Evolutionary conservation across 2,329 filamentous ascomycete species (phyloP), one percentile per base, ranked within the genome.

Genomic region (Fusarium sp.): DNA sequence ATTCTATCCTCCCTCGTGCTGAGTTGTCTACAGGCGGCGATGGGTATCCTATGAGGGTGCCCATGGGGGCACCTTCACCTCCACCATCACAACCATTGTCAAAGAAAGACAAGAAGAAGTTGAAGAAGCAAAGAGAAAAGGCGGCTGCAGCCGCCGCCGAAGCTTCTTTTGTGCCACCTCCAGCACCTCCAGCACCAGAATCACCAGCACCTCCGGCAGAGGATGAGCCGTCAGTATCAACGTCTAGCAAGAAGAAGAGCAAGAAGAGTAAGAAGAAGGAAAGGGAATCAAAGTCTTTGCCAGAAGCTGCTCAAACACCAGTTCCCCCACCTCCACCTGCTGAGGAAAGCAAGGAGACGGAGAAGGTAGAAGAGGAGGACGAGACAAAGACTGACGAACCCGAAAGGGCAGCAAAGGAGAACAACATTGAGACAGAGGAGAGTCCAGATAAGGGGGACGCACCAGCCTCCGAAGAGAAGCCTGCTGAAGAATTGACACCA

Each of bases 231-330:
- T 18, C 58, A 52, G 15, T 28, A 45, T 10, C 26, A 33, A 22
- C 68, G 45, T 48, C 72, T 39, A 26, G 44, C 34, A 71, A 65
- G 58, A 68, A 68, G 49, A 67, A 59, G 42, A 59, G 11, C n/a
- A 76, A 76, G 65, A 76, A 74, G 66, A 52, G 28, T 26, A 76
- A 74, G 71, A 72, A 71, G 51, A 63, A 61, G 31, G 49, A 70
- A 15, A 63, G 53, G 14, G 55, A 67, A 10, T 44, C 57, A 51
- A 64, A 63, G 42, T 38, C 49, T 45, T 38, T 42, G 20, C 24
- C 60, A 31, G 18, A 22, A 51, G 17, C 53, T 51, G 39, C 50
- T 53, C 40, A 45, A 48, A 15, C 50, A 52, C 58, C 57, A 55
- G 34, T 55, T 49, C 38, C 36, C 31, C 24, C 51, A 45, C 44